Evolutionary conservation across 225 moss, liverwort and hornwort species (phyloP).

Genomic region (Pseudoscleropodium purum): DNA sequence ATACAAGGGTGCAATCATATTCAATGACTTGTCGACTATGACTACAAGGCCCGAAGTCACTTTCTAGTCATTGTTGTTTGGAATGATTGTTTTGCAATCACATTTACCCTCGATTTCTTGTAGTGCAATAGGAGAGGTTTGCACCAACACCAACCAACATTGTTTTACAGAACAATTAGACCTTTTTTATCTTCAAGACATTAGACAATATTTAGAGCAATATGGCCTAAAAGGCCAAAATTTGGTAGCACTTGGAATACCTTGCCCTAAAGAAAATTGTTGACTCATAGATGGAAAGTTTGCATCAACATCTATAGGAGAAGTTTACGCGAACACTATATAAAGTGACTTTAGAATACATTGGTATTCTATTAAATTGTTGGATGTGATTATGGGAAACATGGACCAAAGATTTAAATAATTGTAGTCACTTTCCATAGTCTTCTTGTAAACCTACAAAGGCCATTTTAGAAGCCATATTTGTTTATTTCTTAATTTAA

Average conservation of each 20-base stretch:
- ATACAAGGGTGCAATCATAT: too few relatives aligned
- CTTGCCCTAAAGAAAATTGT: not conserved
- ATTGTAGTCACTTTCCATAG: not conserved
- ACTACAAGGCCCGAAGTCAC: too few relatives aligned
- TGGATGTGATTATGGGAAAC: not conserved
- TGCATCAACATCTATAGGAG: too few relatives aligned
- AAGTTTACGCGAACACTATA: too few relatives aligned
- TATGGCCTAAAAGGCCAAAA: not conserved
- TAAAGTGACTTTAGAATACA: not conserved
- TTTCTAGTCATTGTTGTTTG: too few relatives aligned
- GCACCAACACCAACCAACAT: not conserved
- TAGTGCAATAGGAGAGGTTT: not conserved
- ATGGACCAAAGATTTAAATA: accelerated
- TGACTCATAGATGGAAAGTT: not conserved
- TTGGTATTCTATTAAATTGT: not conserved
- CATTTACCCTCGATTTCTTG: too few relatives aligned
- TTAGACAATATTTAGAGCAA: not conserved
- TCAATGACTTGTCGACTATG: too few relatives aligned
- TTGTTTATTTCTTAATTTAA: not conserved
- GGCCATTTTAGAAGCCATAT: accelerated
- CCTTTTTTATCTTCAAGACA: not conserved
- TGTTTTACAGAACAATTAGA: accelerated
- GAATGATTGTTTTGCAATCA: too few relatives aligned
- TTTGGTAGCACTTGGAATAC: accelerated
- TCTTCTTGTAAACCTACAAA: not conserved